Base-by-base conservation (phyloP, 1,284 basidiomycete species). In the Ceratobasidium sp. region DNA sequence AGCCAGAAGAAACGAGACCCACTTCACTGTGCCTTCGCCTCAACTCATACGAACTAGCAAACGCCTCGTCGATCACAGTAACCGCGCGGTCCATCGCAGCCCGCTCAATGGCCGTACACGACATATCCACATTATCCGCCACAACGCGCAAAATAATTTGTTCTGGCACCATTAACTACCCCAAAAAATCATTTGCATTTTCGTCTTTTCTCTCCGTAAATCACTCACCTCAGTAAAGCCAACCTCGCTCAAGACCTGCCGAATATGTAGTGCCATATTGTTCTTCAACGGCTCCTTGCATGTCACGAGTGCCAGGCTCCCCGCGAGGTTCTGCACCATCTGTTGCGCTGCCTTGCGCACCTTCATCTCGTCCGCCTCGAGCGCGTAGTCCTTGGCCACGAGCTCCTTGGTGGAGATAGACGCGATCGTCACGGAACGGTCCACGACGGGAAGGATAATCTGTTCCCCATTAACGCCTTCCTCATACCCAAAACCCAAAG, bases 341-440 rank as follows among this genome's bases (percentile, higher is more conserved):
- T 96, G 84, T 82, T 98, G 96, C 7, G 94, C 95, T 14, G 98
- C 95, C 80, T 92, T 91, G 56, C 95, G 90, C 81, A 99, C 85
- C 83, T 93, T 97, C 64, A 92, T 89, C 80, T 98, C 96, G 80
- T 94, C 95, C 22, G 91, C 86, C 79, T 99, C 98, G 77, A 95
- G 96, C 2, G 94, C 96, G 79, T 98, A 99, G 83, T 99, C 98
- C 84, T 99, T 99, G 75, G 92, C 89, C 37, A 98, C 94, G 9
- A 99, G 86, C 82, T 99, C 98, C 51, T 96, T 88, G 19, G 97
- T 98, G 24, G 98, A 99, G 78, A 99, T 98, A 39, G 96, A 95
- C 8, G 98, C 98, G 78, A 99, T 99, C 1, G 98, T 99, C 54
- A 98, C 98, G n/a, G 96, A 98, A 75, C 98, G 90, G 81, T 99